These are phyloP conservation scores for Penstemon eatonii DNA, from an alignment of 257 asterid species.

Conservation along the genomic window DNA sequence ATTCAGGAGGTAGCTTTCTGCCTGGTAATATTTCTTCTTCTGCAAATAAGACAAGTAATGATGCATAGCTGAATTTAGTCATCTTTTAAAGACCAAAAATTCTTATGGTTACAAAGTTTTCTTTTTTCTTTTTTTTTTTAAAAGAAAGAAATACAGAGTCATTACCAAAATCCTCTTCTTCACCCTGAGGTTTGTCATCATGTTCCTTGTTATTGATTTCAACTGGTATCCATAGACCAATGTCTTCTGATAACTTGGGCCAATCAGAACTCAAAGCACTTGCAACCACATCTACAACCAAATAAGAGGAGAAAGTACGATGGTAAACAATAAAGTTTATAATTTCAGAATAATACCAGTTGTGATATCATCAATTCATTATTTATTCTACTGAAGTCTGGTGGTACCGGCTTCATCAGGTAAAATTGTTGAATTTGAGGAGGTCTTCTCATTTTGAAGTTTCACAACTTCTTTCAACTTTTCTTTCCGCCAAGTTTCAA, in stretches of 20 bases:
- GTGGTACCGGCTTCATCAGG: conserved; percentile 73
- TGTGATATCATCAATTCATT: not conserved
- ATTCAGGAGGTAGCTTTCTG: conserved; percentile 75
- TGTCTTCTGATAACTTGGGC: conserved; percentile 60
- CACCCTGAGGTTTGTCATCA: conserved; percentile 84
- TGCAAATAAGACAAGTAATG: conserved; percentile 31
- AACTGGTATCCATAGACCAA: conserved; percentile 87
- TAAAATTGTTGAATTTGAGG: conserved; percentile 53
- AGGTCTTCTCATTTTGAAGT: conserved; percentile 40
- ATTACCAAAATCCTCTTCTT: conserved; percentile 67
- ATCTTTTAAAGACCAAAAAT: not conserved
- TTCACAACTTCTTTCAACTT: conserved; percentile 58
- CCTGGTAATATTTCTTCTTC: conserved; percentile 72
- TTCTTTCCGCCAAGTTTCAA: conserved; percentile 71
- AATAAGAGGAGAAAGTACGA: not conserved
- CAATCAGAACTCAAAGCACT: conserved; percentile 65
- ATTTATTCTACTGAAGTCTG: conserved; percentile 14
- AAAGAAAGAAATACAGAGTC: conserved; percentile 15
- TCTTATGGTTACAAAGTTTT: no score
- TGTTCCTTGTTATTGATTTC: conserved; percentile 61
- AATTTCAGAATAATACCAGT: not conserved
- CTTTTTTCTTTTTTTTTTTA: no score
- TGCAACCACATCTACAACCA: conserved; percentile 49
- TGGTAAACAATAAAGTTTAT: not conserved
- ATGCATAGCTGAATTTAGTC: no score